Evolutionary conservation across 208 protist species (phyloP).

Genomic region (Crithidia fasciculata): DNA sequence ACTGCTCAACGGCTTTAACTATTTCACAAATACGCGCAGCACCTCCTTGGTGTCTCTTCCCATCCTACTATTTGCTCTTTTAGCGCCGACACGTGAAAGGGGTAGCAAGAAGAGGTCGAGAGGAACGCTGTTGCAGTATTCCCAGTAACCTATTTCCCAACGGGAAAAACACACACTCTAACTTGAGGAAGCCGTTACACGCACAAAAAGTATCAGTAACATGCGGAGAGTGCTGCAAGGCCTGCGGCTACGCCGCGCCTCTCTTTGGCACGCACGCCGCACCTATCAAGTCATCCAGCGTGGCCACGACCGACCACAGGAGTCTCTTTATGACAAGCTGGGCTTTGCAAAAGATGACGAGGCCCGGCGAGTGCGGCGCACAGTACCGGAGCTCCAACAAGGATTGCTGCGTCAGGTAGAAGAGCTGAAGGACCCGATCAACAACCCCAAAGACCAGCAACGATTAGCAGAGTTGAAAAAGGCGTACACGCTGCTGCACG

Average conservation of each 20-base stretch:
- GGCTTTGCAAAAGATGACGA: conserved; percentile 74
- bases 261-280: conserved; percentile 13
- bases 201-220: background rate
- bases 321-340: conserved; percentile 70
- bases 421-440: conserved; percentile 60
- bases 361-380: conserved; percentile 58
- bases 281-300: conserved; percentile 60
- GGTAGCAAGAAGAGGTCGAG: too few relatives aligned
- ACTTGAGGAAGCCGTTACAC: too few relatives aligned
- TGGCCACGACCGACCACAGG: conserved; percentile 65
- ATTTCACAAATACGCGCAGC: too few relatives aligned
- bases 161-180: background rate
- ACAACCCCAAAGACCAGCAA: conserved; percentile 46
- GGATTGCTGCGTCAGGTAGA: conserved; percentile 67
- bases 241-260: background rate
- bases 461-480: conserved; percentile 56
- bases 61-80: too few relatives aligned
- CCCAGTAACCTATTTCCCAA: too few relatives aligned
- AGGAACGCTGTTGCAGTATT: too few relatives aligned
- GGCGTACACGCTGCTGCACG: conserved; percentile 63
- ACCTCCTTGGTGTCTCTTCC: too few relatives aligned
- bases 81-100: too few relatives aligned
- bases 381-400: conserved; percentile 63
- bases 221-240: conserved; percentile 4
- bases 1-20: too few relatives aligned